Evolutionary conservation across 1,284 basidiomycete genomes (phyloP).

Genomic region (Boletus holoroseus): DNA sequence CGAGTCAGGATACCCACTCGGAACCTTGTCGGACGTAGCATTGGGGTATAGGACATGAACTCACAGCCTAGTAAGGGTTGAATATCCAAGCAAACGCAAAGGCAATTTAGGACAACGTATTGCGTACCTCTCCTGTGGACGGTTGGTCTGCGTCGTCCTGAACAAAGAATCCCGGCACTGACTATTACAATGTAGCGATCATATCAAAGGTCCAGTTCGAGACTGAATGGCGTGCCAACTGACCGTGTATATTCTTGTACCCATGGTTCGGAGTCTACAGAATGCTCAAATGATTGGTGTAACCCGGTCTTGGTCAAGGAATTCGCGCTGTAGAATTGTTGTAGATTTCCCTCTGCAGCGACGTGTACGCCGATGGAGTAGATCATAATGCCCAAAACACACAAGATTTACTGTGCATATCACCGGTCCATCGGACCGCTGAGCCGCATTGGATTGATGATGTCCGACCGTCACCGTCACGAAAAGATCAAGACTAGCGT

Average conservation of each 20-base stretch:
- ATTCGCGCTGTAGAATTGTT: not conserved
- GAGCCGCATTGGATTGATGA: too few relatives aligned
- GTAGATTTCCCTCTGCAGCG: too few relatives aligned
- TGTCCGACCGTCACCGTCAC: too few relatives aligned
- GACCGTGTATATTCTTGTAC: slow-evolving; percentile 14
- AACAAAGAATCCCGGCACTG: slow-evolving; percentile 22
- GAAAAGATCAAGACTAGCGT: not conserved
- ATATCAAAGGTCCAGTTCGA: not conserved
- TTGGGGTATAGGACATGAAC: not conserved
- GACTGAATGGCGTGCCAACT: not conserved
- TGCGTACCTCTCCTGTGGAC: slow-evolving; percentile 11
- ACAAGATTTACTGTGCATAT: too few relatives aligned
- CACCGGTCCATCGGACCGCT: too few relatives aligned
- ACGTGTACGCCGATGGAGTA: too few relatives aligned
- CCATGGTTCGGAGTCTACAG: slow-evolving; percentile 1
- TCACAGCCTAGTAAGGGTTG: slow-evolving; percentile 17
- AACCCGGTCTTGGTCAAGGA: not conserved
- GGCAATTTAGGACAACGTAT: not conserved
- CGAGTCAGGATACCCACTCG: not conserved
- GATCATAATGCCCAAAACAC: too few relatives aligned
- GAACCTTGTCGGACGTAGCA: not conserved
- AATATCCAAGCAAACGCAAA: not conserved
- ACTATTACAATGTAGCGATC: slow-evolving; percentile 6
- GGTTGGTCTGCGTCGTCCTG: slow-evolving; percentile 15
- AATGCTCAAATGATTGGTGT: not conserved